A percentile compares a stretch with the other conserved stretches of the same genome.
These are phyloP conservation scores for Strobilomyces echinocephalus DNA, from an alignment of 768 basidiomycete species.

Conservation along the genomic window DNA sequence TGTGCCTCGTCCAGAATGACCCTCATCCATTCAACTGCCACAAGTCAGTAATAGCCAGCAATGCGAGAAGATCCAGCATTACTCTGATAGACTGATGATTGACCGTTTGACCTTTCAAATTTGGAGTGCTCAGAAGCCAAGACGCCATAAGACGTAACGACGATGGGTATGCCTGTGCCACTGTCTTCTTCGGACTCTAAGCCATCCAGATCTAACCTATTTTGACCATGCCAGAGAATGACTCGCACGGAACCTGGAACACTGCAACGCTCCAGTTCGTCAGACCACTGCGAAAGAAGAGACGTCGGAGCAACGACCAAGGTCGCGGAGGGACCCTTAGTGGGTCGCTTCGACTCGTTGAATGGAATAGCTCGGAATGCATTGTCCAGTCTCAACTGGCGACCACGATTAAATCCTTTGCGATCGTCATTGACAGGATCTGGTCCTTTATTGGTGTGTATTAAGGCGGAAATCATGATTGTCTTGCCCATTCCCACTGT, in stretches of 20 bases:
- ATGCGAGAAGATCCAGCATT: constrained; percentile 16
- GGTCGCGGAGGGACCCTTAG: constrained; percentile 53
- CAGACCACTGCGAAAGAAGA: constrained; percentile 88
- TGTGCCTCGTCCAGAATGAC: constrained; percentile 93
- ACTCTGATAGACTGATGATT: constrained; percentile 72
- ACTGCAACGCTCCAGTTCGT: constrained; percentile 84
- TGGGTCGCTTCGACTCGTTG: constrained; percentile 27
- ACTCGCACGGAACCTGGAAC: constrained; percentile 61
- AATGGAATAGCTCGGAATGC: constrained; percentile 50
- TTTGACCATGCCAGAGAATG: constrained; percentile 85
- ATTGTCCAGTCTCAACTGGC: constrained; percentile 58
- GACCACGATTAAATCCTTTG: constrained; percentile 36
- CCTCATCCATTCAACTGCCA: constrained; percentile 71
- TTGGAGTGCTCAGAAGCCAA: constrained; percentile 85
- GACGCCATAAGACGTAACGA: constrained; percentile 90
- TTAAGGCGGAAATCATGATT: constrained; percentile 87
- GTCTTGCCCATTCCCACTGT: constrained; percentile 96
- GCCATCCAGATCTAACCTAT: constrained; percentile 67
- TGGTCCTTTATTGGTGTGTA: constrained; percentile 66
- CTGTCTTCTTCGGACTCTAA: constrained; percentile 52
- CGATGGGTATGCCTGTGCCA: constrained; percentile 58
- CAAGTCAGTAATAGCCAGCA: constrained; percentile 5
- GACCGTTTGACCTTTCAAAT: constrained; percentile 46
- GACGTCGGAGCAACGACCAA: constrained; percentile 92
- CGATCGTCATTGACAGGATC: constrained; percentile 34